phyloP scores from a whole-genome alignment of 2,329 filamentous ascomycete genomes.

The Verticillium albo-atrum region DNA sequence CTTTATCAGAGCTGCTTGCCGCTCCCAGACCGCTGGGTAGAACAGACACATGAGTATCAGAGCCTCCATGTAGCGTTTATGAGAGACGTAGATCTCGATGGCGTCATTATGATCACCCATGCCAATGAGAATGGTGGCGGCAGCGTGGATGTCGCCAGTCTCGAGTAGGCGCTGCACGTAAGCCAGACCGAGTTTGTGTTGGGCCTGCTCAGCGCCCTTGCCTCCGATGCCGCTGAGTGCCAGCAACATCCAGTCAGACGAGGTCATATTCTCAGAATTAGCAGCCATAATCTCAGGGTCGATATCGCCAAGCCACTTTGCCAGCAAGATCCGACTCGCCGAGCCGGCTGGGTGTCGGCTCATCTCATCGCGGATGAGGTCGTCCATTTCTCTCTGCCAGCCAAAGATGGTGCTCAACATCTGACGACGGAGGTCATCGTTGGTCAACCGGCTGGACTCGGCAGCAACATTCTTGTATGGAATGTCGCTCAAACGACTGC shows the following conservation, averaged over 20 bases:
- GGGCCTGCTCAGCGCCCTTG: conserved; percentile 52
- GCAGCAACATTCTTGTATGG: conserved; percentile 66
- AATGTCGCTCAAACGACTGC: conserved; percentile 75
- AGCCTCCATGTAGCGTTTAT: conserved; percentile 88
- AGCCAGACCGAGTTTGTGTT: conserved; percentile 84
- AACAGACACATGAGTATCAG: conserved; percentile 80
- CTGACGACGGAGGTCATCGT: conserved; percentile 77
- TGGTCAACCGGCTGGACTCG: conserved; percentile 58
- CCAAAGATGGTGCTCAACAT: conserved; percentile 95
- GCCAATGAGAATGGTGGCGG: conserved; percentile 87
- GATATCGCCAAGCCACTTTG: conserved; percentile 89
- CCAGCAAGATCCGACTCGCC: conserved; percentile 73
- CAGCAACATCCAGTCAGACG: conserved; percentile 94
- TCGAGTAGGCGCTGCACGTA: conserved; percentile 89
- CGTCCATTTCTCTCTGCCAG: conserved; percentile 81
- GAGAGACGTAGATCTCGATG: conserved; percentile 92
- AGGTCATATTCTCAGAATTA: conserved; percentile 81
- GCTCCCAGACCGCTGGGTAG: conserved; percentile 83
- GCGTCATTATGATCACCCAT: conserved; percentile 92
- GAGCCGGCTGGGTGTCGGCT: conserved; percentile 68
- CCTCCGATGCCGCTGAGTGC: conserved; percentile 85
- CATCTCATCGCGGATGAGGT: conserved; percentile 81
- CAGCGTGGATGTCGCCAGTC: conserved; percentile 84
- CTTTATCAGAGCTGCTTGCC: conserved; percentile 79
- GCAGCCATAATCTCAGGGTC: conserved; percentile 76